Evolutionary conservation across 495 filamentous ascomycete genomes (phyloP).

Genomic region (Podospora bellae-mahoneyi): DNA sequence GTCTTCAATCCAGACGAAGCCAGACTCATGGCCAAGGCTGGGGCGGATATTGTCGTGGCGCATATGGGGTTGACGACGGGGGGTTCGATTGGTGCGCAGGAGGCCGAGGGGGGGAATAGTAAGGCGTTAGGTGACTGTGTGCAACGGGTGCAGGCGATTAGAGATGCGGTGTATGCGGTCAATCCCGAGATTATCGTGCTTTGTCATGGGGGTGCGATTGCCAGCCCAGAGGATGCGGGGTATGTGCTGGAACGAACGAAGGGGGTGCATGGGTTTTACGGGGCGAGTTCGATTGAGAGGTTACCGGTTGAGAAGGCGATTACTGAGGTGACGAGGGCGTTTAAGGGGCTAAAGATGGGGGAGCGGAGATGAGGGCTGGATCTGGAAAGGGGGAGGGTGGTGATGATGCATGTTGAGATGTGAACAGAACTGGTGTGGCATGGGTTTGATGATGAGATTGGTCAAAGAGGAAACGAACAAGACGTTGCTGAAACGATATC

Average conservation of each 20-base stretch:
- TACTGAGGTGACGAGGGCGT: slow-evolving; percentile 55
- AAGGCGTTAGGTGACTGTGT: slow-evolving; percentile 62
- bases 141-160: slow-evolving; percentile 55
- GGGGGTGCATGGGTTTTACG: slow-evolving; percentile 68
- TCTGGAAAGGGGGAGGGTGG: background rate
- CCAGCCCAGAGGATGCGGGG: slow-evolving; percentile 57
- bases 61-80: slow-evolving; percentile 68
- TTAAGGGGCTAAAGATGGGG: slow-evolving; percentile 44
- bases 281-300: slow-evolving; percentile 68
- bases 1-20: slow-evolving; percentile 62
- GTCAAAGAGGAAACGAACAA: background rate
- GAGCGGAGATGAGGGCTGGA: background rate
- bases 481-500: background rate
- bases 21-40: slow-evolving; percentile 56
- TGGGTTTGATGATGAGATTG: background rate
- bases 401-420: background rate
- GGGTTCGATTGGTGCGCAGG: slow-evolving; percentile 56
- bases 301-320: slow-evolving; percentile 67
- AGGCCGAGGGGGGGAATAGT: slow-evolving; percentile 44
- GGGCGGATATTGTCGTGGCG: slow-evolving; percentile 65
- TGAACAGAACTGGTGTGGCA: no score
- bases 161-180: slow-evolving; percentile 54
- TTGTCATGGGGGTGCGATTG: slow-evolving; percentile 68
- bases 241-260: slow-evolving; percentile 57
- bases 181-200: slow-evolving; percentile 60